Evolutionary conservation across 352 stramenopile species (phyloP).

Genomic region (Phytophthora fragariae): DNA sequence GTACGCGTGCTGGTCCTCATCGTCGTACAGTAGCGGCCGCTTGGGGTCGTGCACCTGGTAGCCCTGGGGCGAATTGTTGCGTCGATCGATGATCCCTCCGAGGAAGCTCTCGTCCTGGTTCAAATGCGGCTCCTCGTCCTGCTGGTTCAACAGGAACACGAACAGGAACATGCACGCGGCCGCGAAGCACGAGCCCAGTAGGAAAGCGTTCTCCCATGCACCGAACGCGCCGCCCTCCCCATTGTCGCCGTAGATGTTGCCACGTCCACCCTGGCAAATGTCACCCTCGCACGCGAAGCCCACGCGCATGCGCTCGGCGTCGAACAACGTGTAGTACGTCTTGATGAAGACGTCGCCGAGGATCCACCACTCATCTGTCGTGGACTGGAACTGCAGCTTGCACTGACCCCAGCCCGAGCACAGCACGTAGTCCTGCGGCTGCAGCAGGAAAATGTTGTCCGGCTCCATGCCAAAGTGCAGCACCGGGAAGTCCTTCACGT

Average conservation of each 20-base stretch:
- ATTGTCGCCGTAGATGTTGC: slow-evolving; percentile 64
- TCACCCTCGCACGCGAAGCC: slow-evolving; percentile 89
- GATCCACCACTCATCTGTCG: slow-evolving; percentile 88
- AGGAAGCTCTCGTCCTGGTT: slow-evolving; percentile 38
- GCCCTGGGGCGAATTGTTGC: slow-evolving; percentile 12
- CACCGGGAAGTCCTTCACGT: slow-evolving; percentile 64
- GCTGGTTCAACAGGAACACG: slow-evolving; percentile 84
- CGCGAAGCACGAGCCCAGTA: slow-evolving; percentile 75
- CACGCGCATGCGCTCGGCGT: slow-evolving; percentile 87
- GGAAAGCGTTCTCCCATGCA: slow-evolving; percentile 71
- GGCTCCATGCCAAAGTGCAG: slow-evolving; percentile 85
- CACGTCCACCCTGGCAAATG: slow-evolving; percentile 76
- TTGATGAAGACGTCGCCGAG: slow-evolving; percentile 92
- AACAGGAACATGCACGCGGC: slow-evolving; percentile 83
- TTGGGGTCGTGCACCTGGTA: slow-evolving; percentile 62
- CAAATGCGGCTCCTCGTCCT: slow-evolving; percentile 55
- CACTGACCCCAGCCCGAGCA: slow-evolving; percentile 81
- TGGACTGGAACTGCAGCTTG: slow-evolving; percentile 82
- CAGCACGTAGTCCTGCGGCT: slow-evolving; percentile 81
- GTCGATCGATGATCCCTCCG: slow-evolving; percentile 41
- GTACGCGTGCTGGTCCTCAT: slow-evolving; percentile 40
- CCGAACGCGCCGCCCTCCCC: slow-evolving; percentile 52
- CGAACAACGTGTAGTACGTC: slow-evolving; percentile 93
- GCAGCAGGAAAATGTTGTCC: slow-evolving; percentile 87
- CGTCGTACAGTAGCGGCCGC: slow-evolving; percentile 64